phyloP scores from a whole-genome alignment of 345 rosid genomes.

The Balakata baccata region DNA sequence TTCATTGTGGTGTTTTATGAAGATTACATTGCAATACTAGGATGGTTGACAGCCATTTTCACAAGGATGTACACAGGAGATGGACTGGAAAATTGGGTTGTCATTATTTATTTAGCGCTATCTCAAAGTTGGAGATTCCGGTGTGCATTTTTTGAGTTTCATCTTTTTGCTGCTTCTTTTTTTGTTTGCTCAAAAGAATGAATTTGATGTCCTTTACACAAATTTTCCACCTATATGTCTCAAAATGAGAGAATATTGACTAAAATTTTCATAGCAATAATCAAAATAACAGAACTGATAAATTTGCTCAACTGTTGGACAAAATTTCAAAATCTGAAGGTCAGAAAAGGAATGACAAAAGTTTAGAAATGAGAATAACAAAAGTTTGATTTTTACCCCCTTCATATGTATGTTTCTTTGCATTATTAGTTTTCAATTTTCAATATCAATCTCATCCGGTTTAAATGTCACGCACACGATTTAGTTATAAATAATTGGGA shows the following conservation, averaged over 20 bases:
- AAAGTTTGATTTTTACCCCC: background rate
- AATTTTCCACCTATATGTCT: background rate
- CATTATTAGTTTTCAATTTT: background rate
- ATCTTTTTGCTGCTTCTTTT: background rate
- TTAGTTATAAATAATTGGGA: background rate
- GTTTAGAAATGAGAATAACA: no score
- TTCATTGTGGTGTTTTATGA: background rate
- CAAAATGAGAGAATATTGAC: background rate
- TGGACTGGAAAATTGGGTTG: background rate
- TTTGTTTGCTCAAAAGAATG: background rate
- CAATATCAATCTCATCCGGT: background rate
- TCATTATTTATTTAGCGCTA: background rate
- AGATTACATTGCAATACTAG: background rate
- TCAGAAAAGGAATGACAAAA: background rate
- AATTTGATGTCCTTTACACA: background rate
- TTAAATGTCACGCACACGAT: background rate
- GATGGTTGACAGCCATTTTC: background rate
- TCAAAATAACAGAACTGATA: background rate
- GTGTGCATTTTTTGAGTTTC: background rate
- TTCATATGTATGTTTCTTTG: background rate
- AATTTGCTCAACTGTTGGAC: background rate
- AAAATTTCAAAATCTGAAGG: background rate
- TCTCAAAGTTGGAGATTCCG: background rate
- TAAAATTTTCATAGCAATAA: background rate
- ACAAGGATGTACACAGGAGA: background rate